A percentile compares a stretch with the other conserved stretches of the same genome.
Evolutionary conservation across 495 filamentous ascomycete genomes (phyloP).

Genomic region (Neurospora discreta): DNA sequence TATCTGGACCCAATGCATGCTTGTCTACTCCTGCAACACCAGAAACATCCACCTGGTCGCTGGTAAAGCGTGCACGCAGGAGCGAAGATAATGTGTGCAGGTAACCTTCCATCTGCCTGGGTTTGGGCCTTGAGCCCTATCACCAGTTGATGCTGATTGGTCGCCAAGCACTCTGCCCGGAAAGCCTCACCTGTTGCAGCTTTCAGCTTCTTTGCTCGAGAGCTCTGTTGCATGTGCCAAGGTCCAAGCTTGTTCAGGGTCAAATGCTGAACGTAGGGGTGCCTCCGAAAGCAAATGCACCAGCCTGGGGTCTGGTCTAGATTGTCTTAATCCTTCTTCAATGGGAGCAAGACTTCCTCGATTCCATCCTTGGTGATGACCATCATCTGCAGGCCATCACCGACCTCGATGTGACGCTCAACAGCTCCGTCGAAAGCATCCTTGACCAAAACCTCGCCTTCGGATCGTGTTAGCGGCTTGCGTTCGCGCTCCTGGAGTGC

Average conservation of each 20-base stretch:
- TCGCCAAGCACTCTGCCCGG: not conserved
- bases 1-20: not conserved
- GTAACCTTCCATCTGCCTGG: not conserved
- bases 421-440: slow-evolving; percentile 97
- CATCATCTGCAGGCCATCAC: slow-evolving; percentile 92
- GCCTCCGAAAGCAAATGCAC: not conserved
- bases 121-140: not conserved
- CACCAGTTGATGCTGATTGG: not conserved
- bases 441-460: slow-evolving; percentile 78
- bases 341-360: slow-evolving; percentile 66
- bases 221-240: not conserved
- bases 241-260: not conserved
- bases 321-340: slow-evolving; percentile 67
- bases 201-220: not conserved
- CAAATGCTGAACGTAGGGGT: not conserved
- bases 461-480: slow-evolving; percentile 50
- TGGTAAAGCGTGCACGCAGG: not conserved
- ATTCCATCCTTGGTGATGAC: slow-evolving; percentile 80
- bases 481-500: slow-evolving; percentile 60
- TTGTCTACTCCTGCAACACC: not conserved
- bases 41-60: not conserved
- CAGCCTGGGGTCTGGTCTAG: not conserved
- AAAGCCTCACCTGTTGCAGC: not conserved
- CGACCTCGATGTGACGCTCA: slow-evolving; percentile 97
- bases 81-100: not conserved